phyloP scores from a whole-genome alignment of 2,329 filamentous ascomycete genomes.

The Endothia cerciana region DNA sequence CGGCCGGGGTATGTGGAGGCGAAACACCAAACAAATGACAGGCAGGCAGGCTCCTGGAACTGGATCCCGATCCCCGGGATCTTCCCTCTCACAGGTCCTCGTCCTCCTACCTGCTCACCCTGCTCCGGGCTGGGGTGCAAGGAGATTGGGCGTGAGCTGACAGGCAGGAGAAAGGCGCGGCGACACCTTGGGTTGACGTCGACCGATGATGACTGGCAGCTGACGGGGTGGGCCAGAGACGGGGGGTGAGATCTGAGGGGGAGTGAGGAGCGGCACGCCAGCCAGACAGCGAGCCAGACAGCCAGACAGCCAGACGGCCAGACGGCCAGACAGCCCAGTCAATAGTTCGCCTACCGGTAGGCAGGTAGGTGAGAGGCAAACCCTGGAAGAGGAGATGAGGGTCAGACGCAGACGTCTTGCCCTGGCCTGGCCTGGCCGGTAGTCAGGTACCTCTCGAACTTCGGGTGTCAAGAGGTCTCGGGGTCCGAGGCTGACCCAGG shows the following conservation, averaged over 20 bases:
- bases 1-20: constrained; percentile 26
- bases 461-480: constrained; percentile 23
- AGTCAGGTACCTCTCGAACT: constrained; percentile 21
- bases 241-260: background rate
- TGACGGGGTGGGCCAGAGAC: background rate
- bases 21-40: constrained; percentile 27
- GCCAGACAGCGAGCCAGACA: constrained; percentile 11
- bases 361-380: constrained; percentile 1
- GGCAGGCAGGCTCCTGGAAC: constrained; percentile 28
- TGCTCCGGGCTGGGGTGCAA: constrained; percentile 15
- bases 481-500: constrained; percentile 10
- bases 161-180: constrained; percentile 19
- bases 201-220: constrained; percentile 8
- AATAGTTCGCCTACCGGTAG: background rate
- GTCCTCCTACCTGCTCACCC: constrained; percentile 22
- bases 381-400: constrained; percentile 14
- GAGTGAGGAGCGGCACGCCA: constrained; percentile 10
- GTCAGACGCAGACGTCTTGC: constrained; percentile 14
- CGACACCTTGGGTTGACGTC: constrained; percentile 23
- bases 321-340: constrained; percentile 17
- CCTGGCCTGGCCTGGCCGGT: background rate
- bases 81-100: constrained; percentile 18
- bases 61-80: constrained; percentile 25
- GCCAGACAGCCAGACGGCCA: constrained; percentile 24
- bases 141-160: constrained; percentile 22